Conservation (phyloP, 345 rosid genomes). For the Excoecaria cochinchinensis region DNA sequence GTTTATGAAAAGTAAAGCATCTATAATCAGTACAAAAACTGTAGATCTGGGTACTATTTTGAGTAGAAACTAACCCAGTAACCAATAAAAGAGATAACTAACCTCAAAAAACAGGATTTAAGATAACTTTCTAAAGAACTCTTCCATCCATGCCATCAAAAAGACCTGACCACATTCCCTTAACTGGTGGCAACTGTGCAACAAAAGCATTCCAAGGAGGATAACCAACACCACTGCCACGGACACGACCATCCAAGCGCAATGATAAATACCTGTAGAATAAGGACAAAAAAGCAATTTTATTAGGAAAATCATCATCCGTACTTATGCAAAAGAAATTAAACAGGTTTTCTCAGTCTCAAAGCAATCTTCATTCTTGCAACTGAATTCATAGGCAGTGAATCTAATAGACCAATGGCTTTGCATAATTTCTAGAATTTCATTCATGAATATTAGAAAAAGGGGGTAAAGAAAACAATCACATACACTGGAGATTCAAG, state of each 20-base stretch:
- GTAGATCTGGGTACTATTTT: not conserved
- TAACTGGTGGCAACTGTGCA: constrained; percentile 82
- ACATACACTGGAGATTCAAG: constrained; percentile 90
- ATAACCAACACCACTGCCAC: constrained; percentile 91
- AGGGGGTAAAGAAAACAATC: constrained; percentile 1
- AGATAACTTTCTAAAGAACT: constrained; percentile 42
- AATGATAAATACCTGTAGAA: constrained; percentile 73
- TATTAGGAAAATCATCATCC: not conserved
- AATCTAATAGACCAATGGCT: not conserved
- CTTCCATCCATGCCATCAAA: constrained; percentile 94
- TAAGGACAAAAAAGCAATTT: constrained; percentile 1
- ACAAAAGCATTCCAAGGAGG: constrained; percentile 99
- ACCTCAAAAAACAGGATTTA: not conserved
- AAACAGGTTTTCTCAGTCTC: not conserved
- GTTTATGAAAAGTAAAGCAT: not conserved
- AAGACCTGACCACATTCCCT: constrained; percentile 91
- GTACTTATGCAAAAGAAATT: not conserved
- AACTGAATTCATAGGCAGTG: not conserved
- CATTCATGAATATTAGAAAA: not conserved
- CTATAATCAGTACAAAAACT: not conserved
- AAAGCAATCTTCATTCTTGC: not conserved
- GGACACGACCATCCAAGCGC: constrained; percentile 90
- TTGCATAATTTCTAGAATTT: not conserved
- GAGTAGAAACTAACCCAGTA: not conserved
- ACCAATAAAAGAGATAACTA: not conserved